A percentile compares a stretch with the other conserved stretches of the same genome.
Conservation (phyloP, 148 eudicot genomes). For the Silene uniflora region DNA sequence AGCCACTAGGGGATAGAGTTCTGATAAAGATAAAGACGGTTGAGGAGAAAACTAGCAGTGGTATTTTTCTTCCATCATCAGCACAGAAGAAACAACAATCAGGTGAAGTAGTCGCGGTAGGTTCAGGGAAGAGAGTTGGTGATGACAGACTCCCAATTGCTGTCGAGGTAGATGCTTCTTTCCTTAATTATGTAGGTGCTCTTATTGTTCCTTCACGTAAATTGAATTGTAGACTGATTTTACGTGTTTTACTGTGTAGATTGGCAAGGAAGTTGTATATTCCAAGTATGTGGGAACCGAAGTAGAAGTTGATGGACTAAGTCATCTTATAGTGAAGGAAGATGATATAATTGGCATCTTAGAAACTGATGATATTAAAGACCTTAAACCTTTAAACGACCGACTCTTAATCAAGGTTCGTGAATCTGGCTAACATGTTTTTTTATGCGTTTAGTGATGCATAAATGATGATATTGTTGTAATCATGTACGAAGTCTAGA, state of each 20-base stretch:
- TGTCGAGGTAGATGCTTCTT: constrained; percentile 40
- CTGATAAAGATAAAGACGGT: constrained; percentile 52
- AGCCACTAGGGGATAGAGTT: constrained; percentile 76
- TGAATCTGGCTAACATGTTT: background rate
- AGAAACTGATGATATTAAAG: constrained; percentile 69
- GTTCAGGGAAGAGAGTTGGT: constrained; percentile 64
- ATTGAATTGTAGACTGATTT: constrained; percentile 2
- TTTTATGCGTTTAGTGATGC: background rate
- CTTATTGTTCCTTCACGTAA: no score
- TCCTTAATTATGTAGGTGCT: background rate
- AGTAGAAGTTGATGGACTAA: constrained; percentile 61
- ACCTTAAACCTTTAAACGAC: constrained; percentile 71
- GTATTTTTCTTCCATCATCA: constrained; percentile 61
- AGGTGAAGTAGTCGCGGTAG: constrained; percentile 72
- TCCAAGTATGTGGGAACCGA: constrained; percentile 83
- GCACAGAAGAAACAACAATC: constrained; percentile 65
- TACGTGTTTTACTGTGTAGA: constrained; percentile 27
- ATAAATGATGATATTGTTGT: background rate
- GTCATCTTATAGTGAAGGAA: constrained; percentile 65
- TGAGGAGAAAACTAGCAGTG: constrained; percentile 65
- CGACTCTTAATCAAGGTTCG: constrained; percentile 66
- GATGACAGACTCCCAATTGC: constrained; percentile 43
- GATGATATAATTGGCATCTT: constrained; percentile 75
- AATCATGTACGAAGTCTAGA: no score
- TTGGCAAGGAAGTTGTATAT: constrained; percentile 55